These are phyloP conservation scores for Sugiyamaella paludigena DNA, from an alignment of 1,139 yeast species.

Conservation along the genomic window DNA sequence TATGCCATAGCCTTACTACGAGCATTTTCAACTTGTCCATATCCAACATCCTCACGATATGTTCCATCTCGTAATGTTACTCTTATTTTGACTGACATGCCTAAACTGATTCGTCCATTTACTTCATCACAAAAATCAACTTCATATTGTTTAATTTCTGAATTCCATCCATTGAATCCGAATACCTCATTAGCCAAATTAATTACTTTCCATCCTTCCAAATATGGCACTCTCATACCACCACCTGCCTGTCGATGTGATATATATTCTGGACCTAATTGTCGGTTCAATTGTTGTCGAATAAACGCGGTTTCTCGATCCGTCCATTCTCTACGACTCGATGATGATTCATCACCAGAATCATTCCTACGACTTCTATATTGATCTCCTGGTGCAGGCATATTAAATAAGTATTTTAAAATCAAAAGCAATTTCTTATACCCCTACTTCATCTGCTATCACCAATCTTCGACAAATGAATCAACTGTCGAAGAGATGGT, in stretches of 20 bases:
- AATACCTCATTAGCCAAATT: constrained; percentile 60
- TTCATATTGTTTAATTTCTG: constrained; percentile 43
- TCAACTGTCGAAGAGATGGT: too few species aligned
- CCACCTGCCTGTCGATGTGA: constrained; percentile 69
- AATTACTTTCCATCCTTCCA: constrained; percentile 48
- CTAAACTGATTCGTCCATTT: constrained; percentile 49
- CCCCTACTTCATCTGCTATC: too few species aligned
- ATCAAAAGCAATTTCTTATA: too few species aligned
- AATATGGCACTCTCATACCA: constrained; percentile 39
- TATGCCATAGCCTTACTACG: constrained; percentile 62
- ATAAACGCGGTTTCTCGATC: constrained; percentile 24
- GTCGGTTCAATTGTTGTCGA: constrained; percentile 28
- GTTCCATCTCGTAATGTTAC: constrained; percentile 71
- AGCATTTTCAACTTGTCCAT: constrained; percentile 68
- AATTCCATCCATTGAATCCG: constrained; percentile 68
- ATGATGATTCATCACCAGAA: too few species aligned
- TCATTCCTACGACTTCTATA: background rate
- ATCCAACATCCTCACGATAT: constrained; percentile 74
- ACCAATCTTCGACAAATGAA: too few species aligned
- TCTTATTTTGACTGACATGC: constrained; percentile 63
- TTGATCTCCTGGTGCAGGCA: constrained; percentile 3
- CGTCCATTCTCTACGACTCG: background rate
- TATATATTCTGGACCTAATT: constrained; percentile 85
- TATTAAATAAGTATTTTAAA: background rate
- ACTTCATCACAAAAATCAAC: constrained; percentile 36